Base-by-base conservation (phyloP, 176 grass and related monocot genomes). In the Juncus effusus region DNA sequence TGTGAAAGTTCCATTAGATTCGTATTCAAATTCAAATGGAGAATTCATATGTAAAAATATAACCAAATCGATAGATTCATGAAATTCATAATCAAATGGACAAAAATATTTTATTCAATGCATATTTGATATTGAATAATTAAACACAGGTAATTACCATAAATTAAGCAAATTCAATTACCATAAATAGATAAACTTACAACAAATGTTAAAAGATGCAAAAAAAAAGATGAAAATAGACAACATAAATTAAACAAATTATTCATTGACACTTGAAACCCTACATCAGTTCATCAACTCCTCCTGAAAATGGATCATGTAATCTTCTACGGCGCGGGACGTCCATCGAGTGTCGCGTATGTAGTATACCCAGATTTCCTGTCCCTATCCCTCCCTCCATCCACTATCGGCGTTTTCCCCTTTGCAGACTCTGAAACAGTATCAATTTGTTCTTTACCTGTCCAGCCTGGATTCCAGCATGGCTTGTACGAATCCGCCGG, bases 401-500 rank as follows among this genome's bases (percentile, higher is more conserved):
- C 57, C 54, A 45, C 38, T 47, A 47, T 47, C 0, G 37, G 54
- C 2, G 54, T 14, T 72, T 72, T 72, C 54, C 10, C 38, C 7
- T 42, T 8, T 59, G 4, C 54, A 0, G 15, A 72, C 19, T 15
- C 54, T 0, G 54, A 56, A 45, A 72, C 52, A 6, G 54, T 41
- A 59, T 72, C 38, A 2, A 15, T 59, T 2, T 58, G 12, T 40
- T 72, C 52, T 6, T 40, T 72, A 59, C 15, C 57, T 28, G 9
- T 3, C 5, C 68, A 36, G 51, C 68, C 39, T 28, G 10, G 14
- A 57, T 12, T 13, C 54, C 14, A 13, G 62, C 92, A 96, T 7
- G 87, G 87, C 9, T 80, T 10, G 76, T 83, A 49, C 38, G 3
- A 65, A 60, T 16, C 78, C 75, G 39, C 55, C 2, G 92, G 87